phyloP scores from a whole-genome alignment of 306 rosid species.

The Amphicarpaea edgeworthii region DNA sequence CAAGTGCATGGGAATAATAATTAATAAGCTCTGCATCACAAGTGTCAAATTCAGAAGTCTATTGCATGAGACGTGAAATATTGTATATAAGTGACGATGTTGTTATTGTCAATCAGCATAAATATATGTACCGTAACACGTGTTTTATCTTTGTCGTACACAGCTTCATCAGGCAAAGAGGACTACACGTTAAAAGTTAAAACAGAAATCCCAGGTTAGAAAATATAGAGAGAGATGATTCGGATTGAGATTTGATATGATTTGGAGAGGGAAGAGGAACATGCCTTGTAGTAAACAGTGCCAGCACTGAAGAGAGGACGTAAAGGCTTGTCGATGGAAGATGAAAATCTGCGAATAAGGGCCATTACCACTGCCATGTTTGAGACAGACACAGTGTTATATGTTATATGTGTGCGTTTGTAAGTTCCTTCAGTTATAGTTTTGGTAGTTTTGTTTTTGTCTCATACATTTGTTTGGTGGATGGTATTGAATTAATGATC shows the following conservation, averaged over 20 bases:
- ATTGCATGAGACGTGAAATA: not conserved
- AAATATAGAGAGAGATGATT: too few species aligned
- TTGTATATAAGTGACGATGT: too few species aligned
- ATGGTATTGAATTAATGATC: too few species aligned
- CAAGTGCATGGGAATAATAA: too few species aligned
- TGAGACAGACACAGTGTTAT: not conserved
- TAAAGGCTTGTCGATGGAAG: constrained; percentile 72
- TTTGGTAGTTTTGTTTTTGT: too few species aligned
- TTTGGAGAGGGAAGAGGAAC: constrained; percentile 1
- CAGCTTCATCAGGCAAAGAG: constrained; percentile 91
- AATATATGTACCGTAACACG: constrained; percentile 53
- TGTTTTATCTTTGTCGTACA: constrained; percentile 76
- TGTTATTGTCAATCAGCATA: too few species aligned
- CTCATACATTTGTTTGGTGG: too few species aligned
- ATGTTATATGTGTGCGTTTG: not conserved
- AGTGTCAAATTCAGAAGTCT: not conserved
- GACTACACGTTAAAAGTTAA: constrained; percentile 67
- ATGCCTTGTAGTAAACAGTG: constrained; percentile 80
- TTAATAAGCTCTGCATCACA: too few species aligned
- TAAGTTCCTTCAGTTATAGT: not conserved
- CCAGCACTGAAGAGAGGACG: constrained; percentile 73
- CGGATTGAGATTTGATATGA: too few species aligned
- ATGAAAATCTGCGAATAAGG: constrained; percentile 89
- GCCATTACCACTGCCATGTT: constrained; percentile 62
- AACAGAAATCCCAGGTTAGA: not conserved